Conservation (phyloP, 176 grass and related monocot species). For the Musa acuminata region DNA sequence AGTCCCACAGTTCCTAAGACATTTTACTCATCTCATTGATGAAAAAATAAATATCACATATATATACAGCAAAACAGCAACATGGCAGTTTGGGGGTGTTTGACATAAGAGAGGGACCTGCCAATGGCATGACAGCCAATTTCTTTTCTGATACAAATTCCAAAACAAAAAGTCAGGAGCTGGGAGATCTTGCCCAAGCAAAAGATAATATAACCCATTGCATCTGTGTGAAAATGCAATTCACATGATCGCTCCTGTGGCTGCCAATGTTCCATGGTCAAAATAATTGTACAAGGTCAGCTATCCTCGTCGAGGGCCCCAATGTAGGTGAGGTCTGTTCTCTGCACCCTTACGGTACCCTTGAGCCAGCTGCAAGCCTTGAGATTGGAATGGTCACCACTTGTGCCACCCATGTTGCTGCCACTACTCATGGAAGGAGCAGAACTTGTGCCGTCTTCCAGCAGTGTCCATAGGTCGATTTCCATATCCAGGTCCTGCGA, state of each 20-base stretch:
- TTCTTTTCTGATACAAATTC: too few relatives aligned
- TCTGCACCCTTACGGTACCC: constrained; percentile 81
- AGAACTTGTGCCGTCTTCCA: constrained; percentile 82
- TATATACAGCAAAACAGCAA: too few relatives aligned
- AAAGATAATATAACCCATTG: too few relatives aligned
- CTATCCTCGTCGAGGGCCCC: constrained; percentile 91
- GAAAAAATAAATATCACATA: too few relatives aligned
- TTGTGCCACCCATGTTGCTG: constrained; percentile 28
- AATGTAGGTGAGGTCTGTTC: constrained; percentile 87
- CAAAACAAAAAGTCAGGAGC: too few relatives aligned
- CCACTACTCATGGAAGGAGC: constrained; percentile 30
- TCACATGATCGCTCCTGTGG: neutral
- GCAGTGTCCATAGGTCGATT: constrained; percentile 79
- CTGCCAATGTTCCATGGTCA: neutral
- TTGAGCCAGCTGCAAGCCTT: constrained; percentile 94
- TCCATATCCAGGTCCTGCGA: constrained; percentile 68
- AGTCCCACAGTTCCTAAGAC: too few relatives aligned
- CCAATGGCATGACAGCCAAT: too few relatives aligned
- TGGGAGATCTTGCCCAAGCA: too few relatives aligned
- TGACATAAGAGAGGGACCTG: too few relatives aligned
- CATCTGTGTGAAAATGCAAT: neutral
- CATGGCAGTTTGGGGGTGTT: too few relatives aligned
- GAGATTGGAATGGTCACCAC: constrained; percentile 61
- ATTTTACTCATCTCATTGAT: too few relatives aligned
- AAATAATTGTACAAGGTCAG: constrained; percentile 38